Base-by-base conservation (phyloP, 2,329 filamentous ascomycete genomes). In the Microthyrium microscopicum region DNA sequence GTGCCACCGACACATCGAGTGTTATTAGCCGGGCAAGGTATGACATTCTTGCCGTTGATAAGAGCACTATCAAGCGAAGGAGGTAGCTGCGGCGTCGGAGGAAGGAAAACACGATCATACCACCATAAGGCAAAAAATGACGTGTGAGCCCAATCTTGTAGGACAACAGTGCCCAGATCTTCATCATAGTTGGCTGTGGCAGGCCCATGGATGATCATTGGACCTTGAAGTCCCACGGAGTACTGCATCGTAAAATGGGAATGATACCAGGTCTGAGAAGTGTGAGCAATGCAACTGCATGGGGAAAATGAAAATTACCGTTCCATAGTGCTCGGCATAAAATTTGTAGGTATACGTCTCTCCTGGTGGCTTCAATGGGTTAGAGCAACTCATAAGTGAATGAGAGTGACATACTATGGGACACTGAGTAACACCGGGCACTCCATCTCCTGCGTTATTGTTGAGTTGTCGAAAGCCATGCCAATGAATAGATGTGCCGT, bases 1-100 rank as follows among this genome's bases (percentile, higher is more conserved):
- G n/a, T n/a, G n/a, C n/a, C n/a, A n/a, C n/a, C n/a, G n/a, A n/a
- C n/a, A n/a, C n/a, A n/a, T n/a, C n/a, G n/a, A n/a, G n/a, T n/a
- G n/a, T n/a, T n/a, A n/a, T n/a, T n/a, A n/a, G n/a, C n/a, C n/a
- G n/a, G n/a, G n/a, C n/a, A n/a, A n/a, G 21, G n/a, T 51, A 48
- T 15, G 39, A 42, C 4, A 39, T 61, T 61, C 36, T 50, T 54
- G 19, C 57, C 57, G 40, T 61, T 61, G 46, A 61, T 60, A 5
- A 61, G 42, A 31, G 51, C 55, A 31, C 53, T 61, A 41, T 58
- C 22, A 59, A 45, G 4, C 45, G 52, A 8, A 3, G 56, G 56
- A 9, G 54, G 38, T 1, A 33, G 30, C 46, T 52, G 4, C 55
- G 51, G n/a, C 48, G 47, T 24, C 18, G 44, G 48, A 19, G 40